phyloP scores from a whole-genome alignment of 2,329 filamentous ascomycete species.

The Arthroderma sp. region DNA sequence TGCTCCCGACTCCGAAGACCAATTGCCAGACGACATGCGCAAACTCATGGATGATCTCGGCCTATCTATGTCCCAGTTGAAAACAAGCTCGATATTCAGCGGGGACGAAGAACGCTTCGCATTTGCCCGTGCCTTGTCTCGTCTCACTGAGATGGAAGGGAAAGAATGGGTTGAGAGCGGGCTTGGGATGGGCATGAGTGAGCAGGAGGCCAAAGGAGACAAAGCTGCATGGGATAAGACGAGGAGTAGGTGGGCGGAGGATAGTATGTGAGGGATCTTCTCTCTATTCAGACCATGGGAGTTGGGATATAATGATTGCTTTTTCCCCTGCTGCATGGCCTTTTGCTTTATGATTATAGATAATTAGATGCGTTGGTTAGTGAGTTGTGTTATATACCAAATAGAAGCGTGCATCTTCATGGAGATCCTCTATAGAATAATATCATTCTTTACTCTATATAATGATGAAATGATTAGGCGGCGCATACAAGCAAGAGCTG shows the following conservation, averaged over 20 bases:
- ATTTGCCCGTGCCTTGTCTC: constrained; percentile 74
- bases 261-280: constrained; percentile 26
- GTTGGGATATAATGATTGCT: too few species aligned
- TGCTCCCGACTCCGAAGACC: constrained; percentile 27
- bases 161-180: constrained; percentile 87
- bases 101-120: constrained; percentile 96
- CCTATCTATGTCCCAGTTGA: constrained; percentile 70
- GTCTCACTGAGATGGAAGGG: constrained; percentile 85
- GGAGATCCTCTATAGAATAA: neutral
- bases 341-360: neutral
- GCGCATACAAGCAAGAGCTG: too few species aligned
- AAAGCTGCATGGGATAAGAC: constrained; percentile 37
- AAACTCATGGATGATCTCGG: constrained; percentile 79
- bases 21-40: constrained; percentile 57
- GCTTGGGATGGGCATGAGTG: constrained; percentile 36
- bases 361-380: constrained; percentile 1
- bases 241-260: constrained; percentile 38
- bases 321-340: neutral
- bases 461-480: too few species aligned
- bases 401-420: neutral
- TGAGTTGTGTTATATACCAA: neutral
- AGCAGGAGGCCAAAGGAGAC: constrained; percentile 31
- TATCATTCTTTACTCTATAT: neutral
- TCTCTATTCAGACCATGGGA: too few species aligned
- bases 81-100: constrained; percentile 74